A percentile compares a stretch with the other conserved stretches of the same genome.
These are phyloP conservation scores for Aspergillus sp. DNA, from an alignment of 2,329 filamentous ascomycete species.

Conservation along the genomic window DNA sequence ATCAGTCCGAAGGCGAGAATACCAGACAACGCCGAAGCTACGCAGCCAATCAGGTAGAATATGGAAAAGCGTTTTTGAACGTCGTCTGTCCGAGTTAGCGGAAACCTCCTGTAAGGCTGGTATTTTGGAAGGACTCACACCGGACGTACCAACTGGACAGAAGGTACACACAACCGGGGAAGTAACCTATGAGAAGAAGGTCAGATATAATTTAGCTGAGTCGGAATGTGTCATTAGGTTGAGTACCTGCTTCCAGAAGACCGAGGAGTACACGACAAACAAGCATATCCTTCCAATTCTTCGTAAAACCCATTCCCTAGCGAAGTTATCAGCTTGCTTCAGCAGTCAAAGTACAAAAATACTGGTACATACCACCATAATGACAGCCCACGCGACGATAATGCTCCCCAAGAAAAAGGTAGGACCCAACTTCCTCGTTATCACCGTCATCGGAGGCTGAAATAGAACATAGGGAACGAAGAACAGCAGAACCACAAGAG, in stretches of 20 bases:
- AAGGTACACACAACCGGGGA: conserved; percentile 63
- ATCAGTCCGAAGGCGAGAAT: conserved; percentile 40
- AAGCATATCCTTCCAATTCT: conserved; percentile 22
- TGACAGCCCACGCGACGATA: conserved; percentile 22
- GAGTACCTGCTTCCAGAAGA: conserved; percentile 18
- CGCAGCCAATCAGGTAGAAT: conserved; percentile 46
- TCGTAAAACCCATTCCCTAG: conserved; percentile 25
- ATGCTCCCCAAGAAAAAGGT: conserved; percentile 21
- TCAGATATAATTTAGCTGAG: not conserved
- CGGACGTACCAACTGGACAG: conserved; percentile 66
- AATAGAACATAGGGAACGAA: conserved; percentile 27
- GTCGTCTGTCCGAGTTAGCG: conserved; percentile 15
- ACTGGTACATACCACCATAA: conserved; percentile 19
- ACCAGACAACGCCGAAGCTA: conserved; percentile 43
- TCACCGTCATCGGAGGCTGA: conserved; percentile 24
- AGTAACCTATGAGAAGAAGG: conserved; percentile 47
- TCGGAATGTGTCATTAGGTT: not conserved
- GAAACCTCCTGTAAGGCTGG: conserved; percentile 1
- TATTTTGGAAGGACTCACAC: conserved; percentile 14
- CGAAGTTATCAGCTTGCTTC: not conserved
- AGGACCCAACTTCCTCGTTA: conserved; percentile 26
- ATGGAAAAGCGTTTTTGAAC: conserved; percentile 31
- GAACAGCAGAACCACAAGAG: conserved; percentile 24
- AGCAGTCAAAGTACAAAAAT: not conserved
- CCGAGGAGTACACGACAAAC: conserved; percentile 21